Evolutionary conservation across 2,329 filamentous ascomycete species (phyloP).

Genomic region (Sporothrix schenckii): DNA sequence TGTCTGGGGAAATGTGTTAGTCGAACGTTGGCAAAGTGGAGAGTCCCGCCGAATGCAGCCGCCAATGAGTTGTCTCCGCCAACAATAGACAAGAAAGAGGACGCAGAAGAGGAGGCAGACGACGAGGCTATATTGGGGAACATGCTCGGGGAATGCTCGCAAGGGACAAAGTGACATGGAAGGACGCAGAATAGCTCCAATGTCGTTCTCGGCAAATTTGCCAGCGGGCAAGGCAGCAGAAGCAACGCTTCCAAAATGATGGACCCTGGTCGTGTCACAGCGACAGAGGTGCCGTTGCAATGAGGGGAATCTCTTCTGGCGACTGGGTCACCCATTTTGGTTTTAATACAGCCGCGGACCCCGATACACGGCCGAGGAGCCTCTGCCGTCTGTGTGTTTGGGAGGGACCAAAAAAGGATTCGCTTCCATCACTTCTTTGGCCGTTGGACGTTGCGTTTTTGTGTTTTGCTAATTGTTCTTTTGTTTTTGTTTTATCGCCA

Average conservation of each 20-base stretch:
- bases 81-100: neutral
- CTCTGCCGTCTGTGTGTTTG: neutral
- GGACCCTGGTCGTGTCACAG: constrained; percentile 1
- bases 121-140: neutral
- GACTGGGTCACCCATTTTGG: neutral
- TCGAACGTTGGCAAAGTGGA: neutral
- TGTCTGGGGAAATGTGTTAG: constrained; percentile 18
- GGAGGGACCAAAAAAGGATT: neutral
- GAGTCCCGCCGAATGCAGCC: neutral
- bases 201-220: neutral
- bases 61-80: constrained; percentile 5
- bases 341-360: constrained; percentile 23
- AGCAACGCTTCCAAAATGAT: neutral
- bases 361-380: constrained; percentile 7
- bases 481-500: neutral
- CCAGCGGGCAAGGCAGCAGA: neutral
- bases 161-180: neutral
- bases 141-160: constrained; percentile 20
- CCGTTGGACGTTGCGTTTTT: neutral
- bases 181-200: no score
- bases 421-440: neutral
- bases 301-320: constrained; percentile 14
- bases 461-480: neutral
- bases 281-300: constrained; percentile 17
- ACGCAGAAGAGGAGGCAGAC: neutral